Evolutionary conservation across 2,329 filamentous ascomycete genomes (phyloP).

Genomic region (Monosporascus sp.): DNA sequence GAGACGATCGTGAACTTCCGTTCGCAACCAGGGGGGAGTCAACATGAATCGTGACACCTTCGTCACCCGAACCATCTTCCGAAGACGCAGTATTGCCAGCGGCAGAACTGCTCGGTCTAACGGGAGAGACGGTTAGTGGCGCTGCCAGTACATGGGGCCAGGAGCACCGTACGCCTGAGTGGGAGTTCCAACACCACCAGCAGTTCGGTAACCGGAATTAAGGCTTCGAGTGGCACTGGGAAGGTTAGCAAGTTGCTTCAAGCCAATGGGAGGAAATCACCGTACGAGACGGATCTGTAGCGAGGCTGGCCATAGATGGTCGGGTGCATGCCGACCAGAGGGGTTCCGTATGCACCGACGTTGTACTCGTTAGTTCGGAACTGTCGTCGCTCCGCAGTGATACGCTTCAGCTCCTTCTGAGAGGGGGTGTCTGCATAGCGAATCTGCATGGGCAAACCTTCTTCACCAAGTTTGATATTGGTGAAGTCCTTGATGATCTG

Average conservation of each 20-base stretch:
- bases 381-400: constrained; percentile 89
- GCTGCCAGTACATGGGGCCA: constrained; percentile 9
- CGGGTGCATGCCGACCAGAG: constrained; percentile 51
- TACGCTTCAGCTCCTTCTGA: constrained; percentile 93
- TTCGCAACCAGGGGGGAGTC: constrained; percentile 39
- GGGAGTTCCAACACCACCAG: background rate
- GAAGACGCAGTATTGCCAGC: constrained; percentile 36
- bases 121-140: constrained; percentile 30
- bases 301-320: constrained; percentile 37
- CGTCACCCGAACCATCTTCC: constrained; percentile 42
- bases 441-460: constrained; percentile 82
- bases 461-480: constrained; percentile 68
- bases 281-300: constrained; percentile 29
- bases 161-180: constrained; percentile 6
- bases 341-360: constrained; percentile 61
- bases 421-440: constrained; percentile 95
- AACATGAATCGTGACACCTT: constrained; percentile 49
- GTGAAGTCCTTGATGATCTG: constrained; percentile 84
- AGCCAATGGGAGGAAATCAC: constrained; percentile 4
- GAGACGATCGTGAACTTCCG: constrained; percentile 44
- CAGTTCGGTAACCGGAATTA: background rate
- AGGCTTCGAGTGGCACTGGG: constrained; percentile 4
- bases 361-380: constrained; percentile 97
- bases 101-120: constrained; percentile 36
- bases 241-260: constrained; percentile 5